phyloP scores from a whole-genome alignment of 1,284 basidiomycete species.

The Spongiforma sp. region DNA sequence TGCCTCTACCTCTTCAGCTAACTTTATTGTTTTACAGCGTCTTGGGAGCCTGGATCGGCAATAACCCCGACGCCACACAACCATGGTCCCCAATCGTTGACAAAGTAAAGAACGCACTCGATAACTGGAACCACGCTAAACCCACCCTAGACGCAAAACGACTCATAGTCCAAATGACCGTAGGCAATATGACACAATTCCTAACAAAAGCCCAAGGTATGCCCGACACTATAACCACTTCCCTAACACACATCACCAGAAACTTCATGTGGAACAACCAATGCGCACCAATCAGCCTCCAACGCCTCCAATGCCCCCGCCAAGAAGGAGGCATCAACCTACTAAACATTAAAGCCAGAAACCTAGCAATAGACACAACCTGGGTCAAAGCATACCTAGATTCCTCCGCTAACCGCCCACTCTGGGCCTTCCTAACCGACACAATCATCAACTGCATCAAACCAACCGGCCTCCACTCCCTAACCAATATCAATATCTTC shows the following conservation, averaged over 20 bases:
- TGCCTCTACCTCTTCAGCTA: too few species aligned
- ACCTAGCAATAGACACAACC: neutral
- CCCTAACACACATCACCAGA: neutral
- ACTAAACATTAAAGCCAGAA: neutral
- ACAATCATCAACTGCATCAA: neutral
- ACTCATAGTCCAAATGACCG: slow-evolving; percentile 13
- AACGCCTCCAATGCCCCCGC: neutral
- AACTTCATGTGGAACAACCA: neutral
- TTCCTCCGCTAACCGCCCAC: too few species aligned
- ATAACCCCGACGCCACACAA: neutral
- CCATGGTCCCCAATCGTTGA: slow-evolving; percentile 3
- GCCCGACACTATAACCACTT: slow-evolving; percentile 9
- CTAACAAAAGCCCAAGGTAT: slow-evolving; percentile 29
- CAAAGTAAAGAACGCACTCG: slow-evolving; percentile 2
- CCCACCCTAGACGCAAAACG: slow-evolving; percentile 16
- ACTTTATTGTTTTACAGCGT: too few species aligned
- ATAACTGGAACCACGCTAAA: slow-evolving; percentile 4
- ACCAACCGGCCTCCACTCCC: neutral
- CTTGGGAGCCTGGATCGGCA: slow-evolving; percentile 20
- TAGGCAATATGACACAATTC: slow-evolving; percentile 19
- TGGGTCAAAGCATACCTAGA: too few species aligned
- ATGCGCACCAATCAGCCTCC: too few species aligned
- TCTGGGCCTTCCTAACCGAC: neutral
- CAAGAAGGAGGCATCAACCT: neutral
- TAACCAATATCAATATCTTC: neutral